Conservation (phyloP, 441 rosid genomes). For the Gossypium lobatum region DNA sequence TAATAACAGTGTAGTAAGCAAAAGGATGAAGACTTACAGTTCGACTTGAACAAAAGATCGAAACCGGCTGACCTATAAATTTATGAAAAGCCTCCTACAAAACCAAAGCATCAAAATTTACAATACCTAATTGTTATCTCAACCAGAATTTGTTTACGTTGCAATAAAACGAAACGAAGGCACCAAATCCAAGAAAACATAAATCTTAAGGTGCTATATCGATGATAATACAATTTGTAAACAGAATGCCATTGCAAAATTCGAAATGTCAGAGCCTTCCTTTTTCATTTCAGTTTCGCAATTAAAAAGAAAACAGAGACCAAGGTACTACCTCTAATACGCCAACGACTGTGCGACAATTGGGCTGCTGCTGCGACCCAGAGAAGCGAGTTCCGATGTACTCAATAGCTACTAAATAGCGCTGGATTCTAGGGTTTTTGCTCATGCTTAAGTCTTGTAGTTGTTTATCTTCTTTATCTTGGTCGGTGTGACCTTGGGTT, state of each 20-base stretch:
- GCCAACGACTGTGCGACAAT: conserved; percentile 71
- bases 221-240: neutral
- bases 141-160: neutral
- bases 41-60: conserved; percentile 70
- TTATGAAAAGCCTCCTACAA: conserved; percentile 75
- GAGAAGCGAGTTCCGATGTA: conserved; percentile 84
- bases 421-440: conserved; percentile 55
- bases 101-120: neutral
- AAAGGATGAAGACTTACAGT: conserved; percentile 47
- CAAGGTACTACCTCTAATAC: conserved; percentile 55
- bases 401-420: conserved; percentile 82
- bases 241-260: neutral
- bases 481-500: conserved; percentile 25
- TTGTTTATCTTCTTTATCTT: conserved; percentile 28
- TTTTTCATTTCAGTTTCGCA: neutral
- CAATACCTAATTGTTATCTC: neutral
- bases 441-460: conserved; percentile 29
- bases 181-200: neutral
- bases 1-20: conserved; percentile 8
- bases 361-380: conserved; percentile 80
- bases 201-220: neutral
- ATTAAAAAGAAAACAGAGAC: neutral
- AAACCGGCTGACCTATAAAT: conserved; percentile 85
- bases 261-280: neutral
- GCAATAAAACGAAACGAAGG: neutral